These are phyloP conservation scores for Monosporozyma yasuniensis DNA, from an alignment of 805 yeast species.

Conservation along the genomic window DNA sequence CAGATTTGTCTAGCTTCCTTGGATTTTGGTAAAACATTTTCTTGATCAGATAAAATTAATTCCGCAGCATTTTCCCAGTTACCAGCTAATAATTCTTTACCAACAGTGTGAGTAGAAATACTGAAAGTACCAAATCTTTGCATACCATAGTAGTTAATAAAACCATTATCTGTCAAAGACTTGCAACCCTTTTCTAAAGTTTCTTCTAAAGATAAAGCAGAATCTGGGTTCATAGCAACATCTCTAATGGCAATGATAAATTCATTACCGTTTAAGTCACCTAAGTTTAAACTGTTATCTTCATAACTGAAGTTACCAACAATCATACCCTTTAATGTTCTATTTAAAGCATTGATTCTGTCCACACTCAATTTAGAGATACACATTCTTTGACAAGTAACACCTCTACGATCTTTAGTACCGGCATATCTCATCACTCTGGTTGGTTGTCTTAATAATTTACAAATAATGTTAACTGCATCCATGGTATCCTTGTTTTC, in stretches of 20 bases:
- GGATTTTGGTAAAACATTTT: slow-evolving; percentile 72
- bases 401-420: slow-evolving; percentile 93
- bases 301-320: slow-evolving; percentile 73
- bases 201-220: slow-evolving; percentile 33
- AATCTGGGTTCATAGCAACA: slow-evolving; percentile 35
- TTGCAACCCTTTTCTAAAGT: slow-evolving; percentile 45
- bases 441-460: slow-evolving; percentile 65
- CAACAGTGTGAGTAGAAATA: slow-evolving; percentile 80
- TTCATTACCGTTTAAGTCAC: slow-evolving; percentile 84
- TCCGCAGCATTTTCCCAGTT: slow-evolving; percentile 79
- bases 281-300: slow-evolving; percentile 55
- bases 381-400: slow-evolving; percentile 78
- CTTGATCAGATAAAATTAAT: slow-evolving; percentile 76
- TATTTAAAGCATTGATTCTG: slow-evolving; percentile 68
- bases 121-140: slow-evolving; percentile 97
- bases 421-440: slow-evolving; percentile 78
- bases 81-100: slow-evolving; percentile 57
- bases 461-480: slow-evolving; percentile 66
- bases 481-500: slow-evolving; percentile 98
- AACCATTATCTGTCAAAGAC: slow-evolving; percentile 60
- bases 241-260: slow-evolving; percentile 79
- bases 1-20: slow-evolving; percentile 74
- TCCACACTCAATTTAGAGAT: slow-evolving; percentile 61
- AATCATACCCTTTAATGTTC: slow-evolving; percentile 63
- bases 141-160: slow-evolving; percentile 94